These are phyloP conservation scores for Tricladium varicosporioides DNA, from an alignment of 2,329 filamentous ascomycete species.

Conservation along the genomic window DNA sequence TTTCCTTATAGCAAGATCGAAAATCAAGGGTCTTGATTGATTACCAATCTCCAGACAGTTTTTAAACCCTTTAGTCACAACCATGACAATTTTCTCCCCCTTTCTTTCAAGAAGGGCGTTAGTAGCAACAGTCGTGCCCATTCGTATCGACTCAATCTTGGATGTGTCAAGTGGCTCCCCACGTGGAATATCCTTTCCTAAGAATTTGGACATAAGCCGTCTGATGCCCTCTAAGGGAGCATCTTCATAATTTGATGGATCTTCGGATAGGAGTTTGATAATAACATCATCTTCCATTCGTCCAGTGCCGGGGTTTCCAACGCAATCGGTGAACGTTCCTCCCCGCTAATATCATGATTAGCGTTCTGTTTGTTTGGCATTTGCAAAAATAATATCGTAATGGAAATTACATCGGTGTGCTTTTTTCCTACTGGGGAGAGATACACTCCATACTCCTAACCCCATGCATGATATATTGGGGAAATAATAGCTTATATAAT, in stretches of 20 bases:
- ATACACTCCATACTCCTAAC: too few relatives aligned
- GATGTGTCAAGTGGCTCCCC: conserved; percentile 52
- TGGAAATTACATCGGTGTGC: background rate
- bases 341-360: conserved; percentile 54
- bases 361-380: background rate
- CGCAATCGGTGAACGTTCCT: conserved; percentile 90
- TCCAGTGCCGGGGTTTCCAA: conserved; percentile 72
- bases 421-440: background rate
- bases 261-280: conserved; percentile 86
- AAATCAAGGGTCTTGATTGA: conserved; percentile 69
- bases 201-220: conserved; percentile 41
- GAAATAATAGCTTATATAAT: background rate
- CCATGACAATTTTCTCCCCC: conserved; percentile 67
- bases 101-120: conserved; percentile 74
- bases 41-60: conserved; percentile 73
- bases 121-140: conserved; percentile 75
- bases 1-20: conserved; percentile 66
- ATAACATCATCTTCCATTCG: conserved; percentile 73
- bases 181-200: conserved; percentile 44
- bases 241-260: conserved; percentile 86
- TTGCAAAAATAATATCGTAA: background rate
- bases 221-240: conserved; percentile 74
- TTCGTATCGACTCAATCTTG: conserved; percentile 66
- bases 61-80: conserved; percentile 70
- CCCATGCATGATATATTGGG: background rate